These are phyloP conservation scores for Arthrinium puccinioides DNA, from an alignment of 2,329 filamentous ascomycete genomes.

Conservation along the genomic window DNA sequence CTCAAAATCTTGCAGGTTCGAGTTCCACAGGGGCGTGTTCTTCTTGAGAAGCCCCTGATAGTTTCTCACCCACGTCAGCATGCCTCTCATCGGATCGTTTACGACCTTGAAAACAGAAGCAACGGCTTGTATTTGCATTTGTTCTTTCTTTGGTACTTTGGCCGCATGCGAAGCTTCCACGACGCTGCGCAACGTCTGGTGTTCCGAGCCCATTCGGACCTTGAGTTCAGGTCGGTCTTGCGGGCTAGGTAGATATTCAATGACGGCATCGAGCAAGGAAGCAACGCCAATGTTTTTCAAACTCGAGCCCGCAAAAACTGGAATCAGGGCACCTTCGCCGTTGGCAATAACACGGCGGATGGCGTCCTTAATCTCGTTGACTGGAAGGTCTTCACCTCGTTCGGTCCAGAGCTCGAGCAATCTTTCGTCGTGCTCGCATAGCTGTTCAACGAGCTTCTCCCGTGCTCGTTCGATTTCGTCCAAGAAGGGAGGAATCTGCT, in stretches of 20 bases:
- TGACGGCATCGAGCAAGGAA: slow-evolving; percentile 79
- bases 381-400: slow-evolving; percentile 64
- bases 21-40: slow-evolving; percentile 77
- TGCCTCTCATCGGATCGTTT: slow-evolving; percentile 76
- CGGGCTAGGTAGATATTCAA: slow-evolving; percentile 81
- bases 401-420: slow-evolving; percentile 83
- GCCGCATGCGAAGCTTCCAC: slow-evolving; percentile 24
- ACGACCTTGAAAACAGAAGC: slow-evolving; percentile 91
- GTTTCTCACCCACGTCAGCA: slow-evolving; percentile 85
- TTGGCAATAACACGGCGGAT: slow-evolving; percentile 65
- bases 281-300: slow-evolving; percentile 93
- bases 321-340: slow-evolving; percentile 67
- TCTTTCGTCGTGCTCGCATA: slow-evolving; percentile 82
- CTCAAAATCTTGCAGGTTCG: slow-evolving; percentile 72
- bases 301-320: slow-evolving; percentile 85
- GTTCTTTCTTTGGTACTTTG: slow-evolving; percentile 23
- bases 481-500: slow-evolving; percentile 46
- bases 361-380: slow-evolving; percentile 60
- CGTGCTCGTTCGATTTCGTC: slow-evolving; percentile 70
- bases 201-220: slow-evolving; percentile 58
- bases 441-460: slow-evolving; percentile 68
- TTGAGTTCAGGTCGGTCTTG: slow-evolving; percentile 72
- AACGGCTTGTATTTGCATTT: slow-evolving; percentile 33
- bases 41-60: slow-evolving; percentile 77
- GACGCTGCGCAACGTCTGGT: slow-evolving; percentile 32